Percentiles rank a stretch among this genome's conserved stretches.
These are phyloP conservation scores for Phytomonas serpens DNA, from an alignment of 208 protist species.

Conservation along the genomic window DNA sequence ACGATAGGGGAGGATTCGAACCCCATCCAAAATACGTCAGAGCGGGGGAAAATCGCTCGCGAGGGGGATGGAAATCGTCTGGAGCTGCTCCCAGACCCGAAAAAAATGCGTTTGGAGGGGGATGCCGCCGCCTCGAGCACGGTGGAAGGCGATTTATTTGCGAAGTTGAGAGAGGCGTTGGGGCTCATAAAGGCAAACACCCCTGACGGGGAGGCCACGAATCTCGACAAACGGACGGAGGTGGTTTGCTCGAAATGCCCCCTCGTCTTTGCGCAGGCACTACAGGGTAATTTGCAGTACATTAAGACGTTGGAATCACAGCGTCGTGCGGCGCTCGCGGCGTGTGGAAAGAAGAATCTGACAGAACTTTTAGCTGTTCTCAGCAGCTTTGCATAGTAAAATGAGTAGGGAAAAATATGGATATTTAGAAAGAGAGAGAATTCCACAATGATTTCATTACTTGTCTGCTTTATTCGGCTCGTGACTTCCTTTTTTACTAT, in stretches of 20 bases:
- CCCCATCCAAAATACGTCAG: no score
- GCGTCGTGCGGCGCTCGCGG: constrained; percentile 31
- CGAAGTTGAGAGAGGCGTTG: no score
- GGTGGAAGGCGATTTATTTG: no score
- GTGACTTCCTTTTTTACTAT: no score
- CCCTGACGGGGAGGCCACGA: no score
- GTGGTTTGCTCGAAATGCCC: constrained; percentile 28
- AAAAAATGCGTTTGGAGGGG: no score
- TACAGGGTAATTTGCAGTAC: constrained; percentile 33
- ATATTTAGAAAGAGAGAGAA: not conserved
- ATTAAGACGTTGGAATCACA: constrained; percentile 31
- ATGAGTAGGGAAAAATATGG: not conserved
- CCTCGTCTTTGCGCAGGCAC: constrained; percentile 24
- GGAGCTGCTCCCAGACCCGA: no score
- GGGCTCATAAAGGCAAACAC: not conserved
- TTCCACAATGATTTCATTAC: not conserved
- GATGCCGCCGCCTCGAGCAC: no score
- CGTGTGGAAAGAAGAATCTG: constrained; percentile 39
- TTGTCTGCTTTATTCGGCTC: not conserved
- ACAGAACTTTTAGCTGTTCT: constrained; percentile 35
- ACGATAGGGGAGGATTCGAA: no score
- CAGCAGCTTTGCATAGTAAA: constrained; percentile 20
- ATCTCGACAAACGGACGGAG: not conserved
- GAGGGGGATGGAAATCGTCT: no score
- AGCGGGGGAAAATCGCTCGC: no score